Conservation (phyloP, 2,329 filamentous ascomycete species). For the Remersonia thermophila region DNA sequence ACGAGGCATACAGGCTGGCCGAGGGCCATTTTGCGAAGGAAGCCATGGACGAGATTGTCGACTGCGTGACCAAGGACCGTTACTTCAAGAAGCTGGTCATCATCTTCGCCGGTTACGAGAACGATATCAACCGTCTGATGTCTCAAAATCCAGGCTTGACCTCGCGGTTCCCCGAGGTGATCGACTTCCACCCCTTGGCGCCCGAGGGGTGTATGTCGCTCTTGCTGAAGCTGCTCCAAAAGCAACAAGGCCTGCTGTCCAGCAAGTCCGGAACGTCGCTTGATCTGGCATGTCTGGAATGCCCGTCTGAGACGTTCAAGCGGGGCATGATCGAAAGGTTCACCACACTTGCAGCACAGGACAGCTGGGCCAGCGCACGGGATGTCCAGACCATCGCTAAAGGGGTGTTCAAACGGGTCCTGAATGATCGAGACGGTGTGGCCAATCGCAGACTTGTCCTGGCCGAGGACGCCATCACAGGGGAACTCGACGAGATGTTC, state of each 20-base stretch:
- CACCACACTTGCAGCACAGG: constrained; percentile 25
- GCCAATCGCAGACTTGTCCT: constrained; percentile 8
- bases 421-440: constrained; percentile 20
- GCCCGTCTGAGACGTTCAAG: constrained; percentile 8
- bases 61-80: constrained; percentile 39
- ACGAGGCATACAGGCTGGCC: constrained; percentile 57
- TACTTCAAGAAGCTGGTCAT: constrained; percentile 50
- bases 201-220: constrained; percentile 32
- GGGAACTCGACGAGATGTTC: constrained; percentile 14
- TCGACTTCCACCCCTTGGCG: constrained; percentile 40
- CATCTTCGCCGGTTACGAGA: constrained; percentile 57
- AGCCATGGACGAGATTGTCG: constrained; percentile 41
- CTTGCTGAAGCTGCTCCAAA: constrained; percentile 24
- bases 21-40: constrained; percentile 46
- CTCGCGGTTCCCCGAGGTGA: constrained; percentile 50
- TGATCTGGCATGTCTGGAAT: constrained; percentile 18
- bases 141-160: constrained; percentile 48
- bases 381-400: constrained; percentile 46
- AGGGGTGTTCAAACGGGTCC: constrained; percentile 32
- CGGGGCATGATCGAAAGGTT: constrained; percentile 25
- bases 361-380: constrained; percentile 50
- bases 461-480: constrained; percentile 4
- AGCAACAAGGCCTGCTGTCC: constrained; percentile 12
- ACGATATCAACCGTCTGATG: constrained; percentile 53
- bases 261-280: constrained; percentile 13